A percentile compares a stretch with the other conserved stretches of the same genome.
These are phyloP conservation scores for Nannizziopsis arthrosporioides DNA, from an alignment of 2,329 filamentous ascomycete genomes.

Conservation along the genomic window DNA sequence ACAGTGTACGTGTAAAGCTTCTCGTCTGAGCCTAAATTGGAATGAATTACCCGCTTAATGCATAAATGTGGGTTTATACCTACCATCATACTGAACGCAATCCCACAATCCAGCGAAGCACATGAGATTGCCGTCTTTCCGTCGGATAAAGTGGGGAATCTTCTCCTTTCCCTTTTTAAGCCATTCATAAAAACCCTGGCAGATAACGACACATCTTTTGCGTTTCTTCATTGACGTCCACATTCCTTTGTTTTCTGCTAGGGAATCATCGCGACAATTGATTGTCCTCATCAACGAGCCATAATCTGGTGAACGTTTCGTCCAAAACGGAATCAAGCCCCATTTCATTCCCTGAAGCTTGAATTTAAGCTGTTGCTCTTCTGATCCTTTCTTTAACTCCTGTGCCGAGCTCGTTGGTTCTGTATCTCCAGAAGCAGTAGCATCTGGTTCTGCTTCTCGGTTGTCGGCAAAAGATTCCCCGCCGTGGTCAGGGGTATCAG, in stretches of 20 bases:
- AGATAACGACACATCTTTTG: conserved; percentile 78
- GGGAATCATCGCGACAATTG: conserved; percentile 84
- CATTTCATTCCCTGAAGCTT: conserved; percentile 91
- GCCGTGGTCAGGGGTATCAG: conserved; percentile 54
- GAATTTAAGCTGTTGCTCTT: conserved; percentile 45
- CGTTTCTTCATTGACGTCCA: conserved; percentile 84
- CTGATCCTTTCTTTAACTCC: conserved; percentile 6
- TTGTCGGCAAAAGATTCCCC: conserved; percentile 21
- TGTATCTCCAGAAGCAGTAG: conserved; percentile 19
- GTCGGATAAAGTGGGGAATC: conserved; percentile 70
- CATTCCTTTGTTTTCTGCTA: conserved; percentile 65
- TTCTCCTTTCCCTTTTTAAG: conserved; percentile 73
- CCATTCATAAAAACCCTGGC: conserved; percentile 96
- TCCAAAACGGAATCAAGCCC: conserved; percentile 91
- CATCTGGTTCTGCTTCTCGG: conserved; percentile 16
- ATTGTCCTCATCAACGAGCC: conserved; percentile 73
- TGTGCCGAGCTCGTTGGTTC: conserved; percentile 14
- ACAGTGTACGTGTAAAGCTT: conserved; percentile 83
- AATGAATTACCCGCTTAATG: no score
- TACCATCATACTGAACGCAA: conserved; percentile 67
- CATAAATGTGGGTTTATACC: conserved; percentile 5
- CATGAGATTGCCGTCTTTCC: conserved; percentile 73
- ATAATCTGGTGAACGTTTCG: conserved; percentile 70
- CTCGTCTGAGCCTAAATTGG: conserved; percentile 45
- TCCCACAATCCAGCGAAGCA: conserved; percentile 90